These are phyloP conservation scores for Cercospora brassicicola DNA, from an alignment of 2,329 filamentous ascomycete species.

Conservation along the genomic window DNA sequence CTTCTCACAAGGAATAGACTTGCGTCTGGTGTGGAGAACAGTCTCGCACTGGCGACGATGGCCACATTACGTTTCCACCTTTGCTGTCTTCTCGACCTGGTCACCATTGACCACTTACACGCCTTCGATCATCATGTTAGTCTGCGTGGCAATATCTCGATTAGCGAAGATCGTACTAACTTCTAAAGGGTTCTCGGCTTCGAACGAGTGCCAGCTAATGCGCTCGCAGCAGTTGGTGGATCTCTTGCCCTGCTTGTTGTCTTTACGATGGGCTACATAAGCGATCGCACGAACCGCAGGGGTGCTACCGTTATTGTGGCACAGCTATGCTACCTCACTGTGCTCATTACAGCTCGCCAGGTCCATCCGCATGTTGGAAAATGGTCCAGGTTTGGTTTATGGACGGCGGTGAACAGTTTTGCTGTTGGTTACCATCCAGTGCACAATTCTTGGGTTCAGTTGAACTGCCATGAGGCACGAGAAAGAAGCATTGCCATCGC, in stretches of 20 bases:
- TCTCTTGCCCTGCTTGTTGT: constrained; percentile 51
- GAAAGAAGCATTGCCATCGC: constrained; percentile 55
- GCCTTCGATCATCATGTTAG: constrained; percentile 42
- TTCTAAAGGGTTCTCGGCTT: constrained; percentile 43
- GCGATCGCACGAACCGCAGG: constrained; percentile 49
- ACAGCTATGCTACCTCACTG: constrained; percentile 49
- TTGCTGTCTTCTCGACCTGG: constrained; percentile 56
- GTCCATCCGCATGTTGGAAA: constrained; percentile 48
- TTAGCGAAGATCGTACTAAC: not conserved
- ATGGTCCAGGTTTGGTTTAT: constrained; percentile 54
- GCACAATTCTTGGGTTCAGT: constrained; percentile 51
- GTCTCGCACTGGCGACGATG: constrained; percentile 11
- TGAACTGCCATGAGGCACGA: constrained; percentile 49
- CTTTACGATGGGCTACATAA: constrained; percentile 52
- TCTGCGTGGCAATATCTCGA: not conserved
- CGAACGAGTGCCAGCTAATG: constrained; percentile 49
- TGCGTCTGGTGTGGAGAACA: constrained; percentile 8
- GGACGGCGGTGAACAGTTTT: constrained; percentile 54
- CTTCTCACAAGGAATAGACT: not conserved
- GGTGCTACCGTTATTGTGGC: constrained; percentile 49
- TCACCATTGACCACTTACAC: constrained; percentile 55
- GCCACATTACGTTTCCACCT: constrained; percentile 38
- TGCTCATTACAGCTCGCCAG: constrained; percentile 45
- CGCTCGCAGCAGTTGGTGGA: constrained; percentile 46
- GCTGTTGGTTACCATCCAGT: constrained; percentile 57